phyloP scores from a whole-genome alignment of 352 stramenopile species.

The Globisporangium polare region DNA sequence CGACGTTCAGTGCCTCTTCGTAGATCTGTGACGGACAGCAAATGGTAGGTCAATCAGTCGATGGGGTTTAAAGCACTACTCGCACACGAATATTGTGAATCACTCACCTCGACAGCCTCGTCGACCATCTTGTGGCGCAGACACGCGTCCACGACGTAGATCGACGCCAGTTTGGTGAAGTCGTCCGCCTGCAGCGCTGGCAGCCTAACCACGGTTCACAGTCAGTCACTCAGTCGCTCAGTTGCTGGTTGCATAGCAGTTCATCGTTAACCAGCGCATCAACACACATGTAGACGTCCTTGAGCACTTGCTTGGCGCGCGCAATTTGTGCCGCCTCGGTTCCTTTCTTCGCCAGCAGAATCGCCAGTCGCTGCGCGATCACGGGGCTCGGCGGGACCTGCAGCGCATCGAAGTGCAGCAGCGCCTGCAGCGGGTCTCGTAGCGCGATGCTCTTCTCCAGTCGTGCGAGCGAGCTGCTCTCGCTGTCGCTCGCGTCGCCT shows the following conservation, averaged over 20 bases:
- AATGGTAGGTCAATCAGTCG: not conserved
- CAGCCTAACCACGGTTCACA: slow-evolving; percentile 6
- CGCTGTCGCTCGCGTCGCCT: not conserved
- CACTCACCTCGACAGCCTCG: slow-evolving; percentile 37
- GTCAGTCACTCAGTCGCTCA: slow-evolving; percentile 1
- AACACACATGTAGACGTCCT: slow-evolving; percentile 20
- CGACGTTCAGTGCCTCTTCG: slow-evolving; percentile 34
- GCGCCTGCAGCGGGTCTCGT: slow-evolving; percentile 28
- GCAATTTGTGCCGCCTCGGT: slow-evolving; percentile 25
- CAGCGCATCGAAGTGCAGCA: slow-evolving; percentile 49
- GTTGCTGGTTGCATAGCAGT: not conserved
- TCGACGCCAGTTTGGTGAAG: slow-evolving; percentile 55
- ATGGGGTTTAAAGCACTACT: too few relatives aligned
- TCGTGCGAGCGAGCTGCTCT: slow-evolving; percentile 9
- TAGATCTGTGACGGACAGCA: slow-evolving; percentile 27
- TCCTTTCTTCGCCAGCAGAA: slow-evolving; percentile 56
- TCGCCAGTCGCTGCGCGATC: slow-evolving; percentile 53
- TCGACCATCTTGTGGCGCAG: slow-evolving; percentile 38
- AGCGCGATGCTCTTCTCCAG: slow-evolving; percentile 34
- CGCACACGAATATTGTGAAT: not conserved
- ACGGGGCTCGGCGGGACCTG: slow-evolving; percentile 22
- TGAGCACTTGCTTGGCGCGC: slow-evolving; percentile 34
- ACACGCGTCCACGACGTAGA: slow-evolving; percentile 67
- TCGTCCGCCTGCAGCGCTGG: slow-evolving; percentile 50
- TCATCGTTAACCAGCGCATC: not conserved